phyloP scores from a whole-genome alignment of 2,329 filamentous ascomycete species.

The Talaromyces sp. region DNA sequence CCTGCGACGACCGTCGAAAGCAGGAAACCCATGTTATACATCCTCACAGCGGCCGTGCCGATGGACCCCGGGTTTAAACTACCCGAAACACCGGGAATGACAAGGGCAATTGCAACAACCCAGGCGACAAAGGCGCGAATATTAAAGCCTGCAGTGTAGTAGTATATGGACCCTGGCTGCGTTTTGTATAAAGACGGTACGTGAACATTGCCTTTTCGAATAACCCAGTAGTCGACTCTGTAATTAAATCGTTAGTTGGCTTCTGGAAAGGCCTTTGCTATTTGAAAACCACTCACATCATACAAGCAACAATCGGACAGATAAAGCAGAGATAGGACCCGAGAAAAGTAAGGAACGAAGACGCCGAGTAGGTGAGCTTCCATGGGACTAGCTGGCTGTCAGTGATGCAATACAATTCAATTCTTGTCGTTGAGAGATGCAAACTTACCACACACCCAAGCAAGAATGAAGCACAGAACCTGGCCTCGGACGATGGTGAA shows the following conservation, averaged over 20 bases:
- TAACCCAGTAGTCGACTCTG: slow-evolving; percentile 6
- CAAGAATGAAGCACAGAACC: slow-evolving; percentile 6
- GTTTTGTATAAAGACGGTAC: slow-evolving; percentile 5
- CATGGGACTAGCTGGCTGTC: slow-evolving; percentile 2
- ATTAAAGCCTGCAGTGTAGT: slow-evolving; percentile 5
- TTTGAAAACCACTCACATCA: background rate
- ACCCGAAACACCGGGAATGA: slow-evolving; percentile 3
- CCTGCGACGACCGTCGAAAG: background rate
- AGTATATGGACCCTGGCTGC: background rate
- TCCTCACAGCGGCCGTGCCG: background rate
- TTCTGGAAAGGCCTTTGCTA: background rate
- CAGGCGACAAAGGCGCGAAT: slow-evolving; percentile 3
- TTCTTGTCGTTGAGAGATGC: background rate
- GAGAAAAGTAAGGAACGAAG: slow-evolving; percentile 7
- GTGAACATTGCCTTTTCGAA: slow-evolving; percentile 9
- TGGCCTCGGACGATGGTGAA: slow-evolving; percentile 10
- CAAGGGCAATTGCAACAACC: slow-evolving; percentile 1
- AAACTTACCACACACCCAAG: slow-evolving; percentile 7
- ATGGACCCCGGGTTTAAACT: background rate
- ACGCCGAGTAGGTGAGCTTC: slow-evolving; percentile 7
- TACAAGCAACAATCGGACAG: slow-evolving; percentile 8
- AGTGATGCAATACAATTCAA: background rate
- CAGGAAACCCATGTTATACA: slow-evolving; percentile 10
- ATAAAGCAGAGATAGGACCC: slow-evolving; percentile 11
- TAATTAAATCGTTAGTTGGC: background rate